Base-by-base conservation (phyloP, 1,139 yeast species). In the Saccharomyces pastorianus region DNA sequence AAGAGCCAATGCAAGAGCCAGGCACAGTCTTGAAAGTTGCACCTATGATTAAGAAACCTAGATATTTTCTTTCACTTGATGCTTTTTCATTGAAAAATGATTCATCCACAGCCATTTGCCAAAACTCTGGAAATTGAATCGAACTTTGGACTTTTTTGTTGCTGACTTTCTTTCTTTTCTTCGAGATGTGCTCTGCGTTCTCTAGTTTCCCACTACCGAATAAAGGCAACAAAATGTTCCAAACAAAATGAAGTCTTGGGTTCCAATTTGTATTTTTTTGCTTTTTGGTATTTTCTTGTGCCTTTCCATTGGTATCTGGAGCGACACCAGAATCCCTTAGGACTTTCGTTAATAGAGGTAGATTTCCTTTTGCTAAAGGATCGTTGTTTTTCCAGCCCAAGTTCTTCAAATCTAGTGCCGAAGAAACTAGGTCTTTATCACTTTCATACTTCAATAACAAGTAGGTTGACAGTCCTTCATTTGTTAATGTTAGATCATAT, bases 1-100 rank as follows among this genome's bases (percentile, higher is more conserved):
- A 64, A 31, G 63, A 53, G 1, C 71, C 61, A 0, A 84, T 66
- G 1, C 14, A 28, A 2, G 49, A 25, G 25, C 70, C 61, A 0
- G 76, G 67, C 2, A 73, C 58, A 1, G 71, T 58, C 9, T 69
- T 52, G 53, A 85, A 68, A 50, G 82, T 76, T 51, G 78, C 74
- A 42, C 71, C 74, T 60, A 91, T 82, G 5, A 91, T 78, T 62
- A 87, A 87, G 63, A 91, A 82, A 0, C 98, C 99, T 81, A 89
- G 81, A 68, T 79, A 88, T 66, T 91, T 93, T 58, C 96, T 78
- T 69, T 91, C 98, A 48, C 84, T 82, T 0, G 96, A 88, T 0
- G 96, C 77, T 59, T 85, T 82, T 32, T 80, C 82, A 4, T 89
- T 75, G 64, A 93, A 91, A 57, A 88, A 80, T 1, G 85, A 78